A percentile compares a stretch with the other conserved stretches of the same genome.
phyloP scores from a whole-genome alignment of 202 grass and related monocot genomes.

The Setaria italica region DNA sequence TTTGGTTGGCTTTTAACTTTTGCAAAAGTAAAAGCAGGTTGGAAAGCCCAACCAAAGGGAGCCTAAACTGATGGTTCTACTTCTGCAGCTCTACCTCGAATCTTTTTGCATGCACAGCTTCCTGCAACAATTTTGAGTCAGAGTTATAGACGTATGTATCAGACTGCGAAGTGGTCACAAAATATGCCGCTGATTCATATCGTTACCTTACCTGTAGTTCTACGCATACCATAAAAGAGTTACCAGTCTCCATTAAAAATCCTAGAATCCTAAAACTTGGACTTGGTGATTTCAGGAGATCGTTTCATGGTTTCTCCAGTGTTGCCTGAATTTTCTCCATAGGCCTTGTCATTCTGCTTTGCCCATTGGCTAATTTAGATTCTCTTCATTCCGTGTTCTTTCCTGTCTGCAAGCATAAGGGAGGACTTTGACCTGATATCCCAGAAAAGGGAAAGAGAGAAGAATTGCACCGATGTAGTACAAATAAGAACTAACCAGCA shows the following conservation, averaged over 20 bases:
- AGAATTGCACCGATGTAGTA: constrained; percentile 24
- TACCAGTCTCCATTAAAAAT: neutral
- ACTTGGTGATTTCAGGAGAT: constrained; percentile 1
- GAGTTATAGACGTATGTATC: constrained; percentile 2
- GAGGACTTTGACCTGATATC: neutral
- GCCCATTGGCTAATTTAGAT: neutral
- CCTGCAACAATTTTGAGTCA: constrained; percentile 19
- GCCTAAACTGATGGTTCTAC: neutral
- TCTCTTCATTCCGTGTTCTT: constrained; percentile 49
- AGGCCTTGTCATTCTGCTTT: neutral
- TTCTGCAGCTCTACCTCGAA: neutral
- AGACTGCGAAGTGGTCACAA: neutral
- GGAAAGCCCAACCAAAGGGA: too few relatives aligned
- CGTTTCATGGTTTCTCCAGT: neutral
- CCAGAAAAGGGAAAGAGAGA: constrained; percentile 12
- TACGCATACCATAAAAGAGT: neutral
- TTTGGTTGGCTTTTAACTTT: too few relatives aligned
- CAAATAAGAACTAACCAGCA: constrained; percentile 72
- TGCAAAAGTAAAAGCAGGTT: too few relatives aligned
- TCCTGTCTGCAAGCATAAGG: constrained; percentile 57
- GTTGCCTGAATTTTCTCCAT: constrained; percentile 25
- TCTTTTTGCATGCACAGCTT: neutral
- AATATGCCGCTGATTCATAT: neutral
- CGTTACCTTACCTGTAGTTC: neutral
- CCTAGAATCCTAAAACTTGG: neutral